Conservation (phyloP, 805 yeast genomes). For the Sugiyamaella boreocaroliniensis region DNA sequence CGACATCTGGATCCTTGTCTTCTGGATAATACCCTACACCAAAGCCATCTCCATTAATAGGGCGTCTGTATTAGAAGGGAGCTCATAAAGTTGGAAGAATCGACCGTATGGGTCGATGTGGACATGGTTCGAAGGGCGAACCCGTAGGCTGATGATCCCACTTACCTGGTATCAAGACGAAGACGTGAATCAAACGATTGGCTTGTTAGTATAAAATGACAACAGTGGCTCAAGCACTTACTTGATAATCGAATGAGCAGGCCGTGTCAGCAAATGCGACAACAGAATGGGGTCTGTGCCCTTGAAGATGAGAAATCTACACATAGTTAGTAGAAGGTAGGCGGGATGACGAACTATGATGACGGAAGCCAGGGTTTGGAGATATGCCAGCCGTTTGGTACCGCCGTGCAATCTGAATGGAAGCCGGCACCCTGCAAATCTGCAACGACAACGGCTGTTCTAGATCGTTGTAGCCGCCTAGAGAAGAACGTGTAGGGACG, state of each 20-base stretch:
- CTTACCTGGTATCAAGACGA: slow-evolving; percentile 59
- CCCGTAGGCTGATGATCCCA: slow-evolving; percentile 5
- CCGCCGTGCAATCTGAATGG: too few species aligned
- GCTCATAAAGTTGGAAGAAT: not conserved
- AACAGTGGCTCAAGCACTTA: slow-evolving; percentile 16
- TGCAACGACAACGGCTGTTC: too few species aligned
- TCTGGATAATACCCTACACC: slow-evolving; percentile 85
- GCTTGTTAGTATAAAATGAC: slow-evolving; percentile 20
- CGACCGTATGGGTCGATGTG: not conserved
- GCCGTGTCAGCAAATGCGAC: slow-evolving; percentile 82
- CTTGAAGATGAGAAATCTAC: slow-evolving; percentile 81
- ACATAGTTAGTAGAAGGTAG: slow-evolving; percentile 46
- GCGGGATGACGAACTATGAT: not conserved
- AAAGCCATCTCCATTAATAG: slow-evolving; percentile 97
- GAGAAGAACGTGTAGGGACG: too few species aligned
- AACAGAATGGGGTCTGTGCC: slow-evolving; percentile 84
- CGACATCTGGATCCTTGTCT: slow-evolving; percentile 44
- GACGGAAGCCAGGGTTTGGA: not conserved
- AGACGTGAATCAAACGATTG: slow-evolving; percentile 90
- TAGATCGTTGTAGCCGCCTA: too few species aligned
- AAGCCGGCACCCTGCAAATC: too few species aligned
- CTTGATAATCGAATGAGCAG: slow-evolving; percentile 95
- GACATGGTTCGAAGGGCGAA: too few species aligned
- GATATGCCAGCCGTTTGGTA: too few species aligned
- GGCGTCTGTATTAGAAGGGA: slow-evolving; percentile 45